Conservation (phyloP, 352 stramenopile genomes). For the Peronospora destructor region DNA sequence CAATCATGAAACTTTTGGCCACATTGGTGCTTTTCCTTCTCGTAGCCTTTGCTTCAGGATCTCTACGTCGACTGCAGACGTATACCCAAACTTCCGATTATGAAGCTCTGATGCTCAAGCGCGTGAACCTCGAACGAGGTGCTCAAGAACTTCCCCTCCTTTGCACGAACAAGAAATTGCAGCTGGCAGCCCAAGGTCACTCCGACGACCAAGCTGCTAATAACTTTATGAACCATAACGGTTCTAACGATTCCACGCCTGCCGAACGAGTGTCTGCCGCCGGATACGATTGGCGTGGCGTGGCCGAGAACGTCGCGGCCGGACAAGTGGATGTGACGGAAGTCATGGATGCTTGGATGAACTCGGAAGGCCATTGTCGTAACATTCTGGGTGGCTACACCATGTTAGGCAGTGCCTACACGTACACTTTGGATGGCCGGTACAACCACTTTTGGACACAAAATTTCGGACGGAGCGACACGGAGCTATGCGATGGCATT, state of each 20-base stretch:
- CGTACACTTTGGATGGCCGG: constrained; percentile 15
- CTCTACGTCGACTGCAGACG: constrained; percentile 18
- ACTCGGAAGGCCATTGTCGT: constrained; percentile 30
- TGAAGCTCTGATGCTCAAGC: constrained; percentile 30
- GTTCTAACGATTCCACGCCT: constrained; percentile 34
- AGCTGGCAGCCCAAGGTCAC: constrained; percentile 16
- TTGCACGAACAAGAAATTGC: constrained; percentile 35
- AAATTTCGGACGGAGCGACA: constrained; percentile 37
- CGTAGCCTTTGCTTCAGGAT: neutral
- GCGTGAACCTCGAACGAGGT: constrained; percentile 40
- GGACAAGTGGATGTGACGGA: constrained; percentile 28
- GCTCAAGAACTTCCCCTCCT: constrained; percentile 27
- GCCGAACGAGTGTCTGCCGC: constrained; percentile 29
- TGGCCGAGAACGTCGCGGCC: constrained; percentile 39
- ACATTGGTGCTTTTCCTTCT: constrained; percentile 6
- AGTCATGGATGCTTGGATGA: constrained; percentile 41
- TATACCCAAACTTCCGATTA: constrained; percentile 20
- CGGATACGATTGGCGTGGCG: constrained; percentile 40
- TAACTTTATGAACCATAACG: constrained; percentile 46
- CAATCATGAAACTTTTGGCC: constrained; percentile 2
- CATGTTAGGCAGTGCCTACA: constrained; percentile 40
- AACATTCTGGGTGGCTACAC: constrained; percentile 39
- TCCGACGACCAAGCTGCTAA: constrained; percentile 40
- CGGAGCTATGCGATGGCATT: constrained; percentile 27
- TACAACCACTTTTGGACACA: constrained; percentile 58